Evolutionary conservation across 2,329 filamentous ascomycete species (phyloP).

Genomic region (Ophiostoma himal-ulmi): DNA sequence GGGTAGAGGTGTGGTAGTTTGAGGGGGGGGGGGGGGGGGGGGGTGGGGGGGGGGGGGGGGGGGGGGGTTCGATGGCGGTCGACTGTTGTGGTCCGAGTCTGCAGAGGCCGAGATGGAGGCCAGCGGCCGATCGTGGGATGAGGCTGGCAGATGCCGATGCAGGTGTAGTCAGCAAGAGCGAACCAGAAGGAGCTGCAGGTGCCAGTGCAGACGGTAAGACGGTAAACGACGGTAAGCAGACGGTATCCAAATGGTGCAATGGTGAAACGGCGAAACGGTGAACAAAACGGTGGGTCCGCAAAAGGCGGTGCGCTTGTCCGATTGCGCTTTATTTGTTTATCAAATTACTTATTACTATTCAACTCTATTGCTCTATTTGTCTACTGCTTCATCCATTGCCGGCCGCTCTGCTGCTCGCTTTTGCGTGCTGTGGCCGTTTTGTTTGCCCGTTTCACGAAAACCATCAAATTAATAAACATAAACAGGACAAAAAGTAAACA

Average conservation of each 20-base stretch:
- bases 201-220: not conserved
- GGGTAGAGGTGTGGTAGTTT: not conserved
- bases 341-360: too few species aligned
- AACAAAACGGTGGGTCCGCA: not conserved
- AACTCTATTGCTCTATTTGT: too few species aligned
- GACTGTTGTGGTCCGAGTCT: not conserved
- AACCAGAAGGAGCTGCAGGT: not conserved
- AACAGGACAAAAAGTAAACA: conserved; percentile 7
- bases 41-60: not conserved
- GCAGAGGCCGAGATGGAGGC: not conserved
- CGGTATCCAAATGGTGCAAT: not conserved
- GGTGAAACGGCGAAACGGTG: not conserved
- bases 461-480: not conserved
- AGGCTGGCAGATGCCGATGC: not conserved
- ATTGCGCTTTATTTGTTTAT: too few species aligned
- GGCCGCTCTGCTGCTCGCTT: not conserved
- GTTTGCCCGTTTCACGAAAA: conserved; percentile 4
- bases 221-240: not conserved
- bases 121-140: conserved; percentile 3
- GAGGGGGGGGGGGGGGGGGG: not conserved
- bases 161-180: conserved; percentile 2
- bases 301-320: not conserved
- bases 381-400: not conserved
- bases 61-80: not conserved
- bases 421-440: not conserved